Evolutionary conservation across 306 rosid genomes (phyloP), one percentile per base, ranked within the genome.

Genomic region (Citrullus mucosospermus): DNA sequence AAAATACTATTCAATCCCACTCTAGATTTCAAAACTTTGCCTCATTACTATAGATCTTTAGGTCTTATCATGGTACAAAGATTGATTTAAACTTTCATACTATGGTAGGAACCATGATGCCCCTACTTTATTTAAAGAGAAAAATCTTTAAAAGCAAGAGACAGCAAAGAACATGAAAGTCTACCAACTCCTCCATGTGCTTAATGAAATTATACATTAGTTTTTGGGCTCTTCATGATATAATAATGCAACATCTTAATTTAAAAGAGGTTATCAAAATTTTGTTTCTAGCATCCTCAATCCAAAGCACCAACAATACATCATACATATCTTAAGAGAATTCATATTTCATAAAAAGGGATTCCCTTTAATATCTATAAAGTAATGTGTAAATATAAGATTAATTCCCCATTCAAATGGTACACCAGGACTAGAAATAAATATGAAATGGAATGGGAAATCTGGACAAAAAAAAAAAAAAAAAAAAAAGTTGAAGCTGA

Each of bases 161-260:
- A 71, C 76, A 71, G 76, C 76, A 22, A 48, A 48, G 32, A 46
- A 48, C 41, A 71, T 48, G 76, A 48, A 71, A 71, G 76, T 14
- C 6, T 48, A 44, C 76, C 76, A 48, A 14, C 76, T 46, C 76
- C 41, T 71, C 39, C 41, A 71, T 71, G 76, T 48, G 58, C 76
- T 71, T 6, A 13, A 48, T 48, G 20, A 70, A 22, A 25, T 25
- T 25, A 25, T 25, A 25, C 28, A 25, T 25, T 25, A 25, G 28
- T 25, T 70, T 44, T 25, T 13, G 56, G 13, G 30, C 15, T 66
- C 43, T 36, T 65, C 3, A 68, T 68, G 75, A 68, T 38, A 44
- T 44, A 36, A 34, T 22, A 13, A 67, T 39, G 50, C 51, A 16
- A 6, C 39, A 62, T 18, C 28, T 67, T 4, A 69, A 22, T 43